Evolutionary conservation across 768 basidiomycete genomes (phyloP).

Genomic region (Dioszegia crocea): DNA sequence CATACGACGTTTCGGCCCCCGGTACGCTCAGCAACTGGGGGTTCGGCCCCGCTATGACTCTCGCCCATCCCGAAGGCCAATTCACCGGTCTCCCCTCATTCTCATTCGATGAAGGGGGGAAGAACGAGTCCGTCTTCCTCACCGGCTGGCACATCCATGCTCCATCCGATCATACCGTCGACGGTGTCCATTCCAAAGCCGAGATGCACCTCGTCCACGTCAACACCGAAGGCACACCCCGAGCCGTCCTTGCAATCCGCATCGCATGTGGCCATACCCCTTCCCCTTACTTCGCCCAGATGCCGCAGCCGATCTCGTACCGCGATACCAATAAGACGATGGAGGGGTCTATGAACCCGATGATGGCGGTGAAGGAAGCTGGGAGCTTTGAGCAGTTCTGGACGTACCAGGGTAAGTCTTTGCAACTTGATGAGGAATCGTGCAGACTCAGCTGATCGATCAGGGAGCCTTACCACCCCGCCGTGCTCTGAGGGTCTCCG

Average conservation of each 20-base stretch:
- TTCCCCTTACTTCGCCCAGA: constrained; percentile 12
- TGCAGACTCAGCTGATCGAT: background rate
- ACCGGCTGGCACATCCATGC: constrained; percentile 26
- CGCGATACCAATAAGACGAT: constrained; percentile 12
- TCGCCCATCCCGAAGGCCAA: constrained; percentile 17
- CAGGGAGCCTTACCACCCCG: constrained; percentile 20
- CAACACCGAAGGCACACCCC: constrained; percentile 8
- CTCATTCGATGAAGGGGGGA: constrained; percentile 28
- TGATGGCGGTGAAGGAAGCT: constrained; percentile 13
- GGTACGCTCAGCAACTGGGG: constrained; percentile 26
- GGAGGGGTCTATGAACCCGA: constrained; percentile 3
- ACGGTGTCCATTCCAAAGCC: constrained; percentile 17
- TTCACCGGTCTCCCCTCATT: constrained; percentile 18
- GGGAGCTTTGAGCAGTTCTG: constrained; percentile 19
- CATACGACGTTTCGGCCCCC: constrained; percentile 6
- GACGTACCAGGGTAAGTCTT: constrained; percentile 22
- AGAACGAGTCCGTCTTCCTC: constrained; percentile 25
- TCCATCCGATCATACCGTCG: constrained; percentile 21
- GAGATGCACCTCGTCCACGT: constrained; percentile 27
- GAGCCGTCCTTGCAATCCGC: constrained; percentile 19
- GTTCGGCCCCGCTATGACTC: constrained; percentile 26
- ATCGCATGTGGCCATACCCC: constrained; percentile 18
- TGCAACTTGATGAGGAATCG: background rate
- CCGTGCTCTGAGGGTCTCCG: constrained; percentile 29
- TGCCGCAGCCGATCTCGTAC: constrained; percentile 15